These are phyloP conservation scores for Alternaria viburni DNA, from an alignment of 2,329 filamentous ascomycete genomes.

Conservation along the genomic window DNA sequence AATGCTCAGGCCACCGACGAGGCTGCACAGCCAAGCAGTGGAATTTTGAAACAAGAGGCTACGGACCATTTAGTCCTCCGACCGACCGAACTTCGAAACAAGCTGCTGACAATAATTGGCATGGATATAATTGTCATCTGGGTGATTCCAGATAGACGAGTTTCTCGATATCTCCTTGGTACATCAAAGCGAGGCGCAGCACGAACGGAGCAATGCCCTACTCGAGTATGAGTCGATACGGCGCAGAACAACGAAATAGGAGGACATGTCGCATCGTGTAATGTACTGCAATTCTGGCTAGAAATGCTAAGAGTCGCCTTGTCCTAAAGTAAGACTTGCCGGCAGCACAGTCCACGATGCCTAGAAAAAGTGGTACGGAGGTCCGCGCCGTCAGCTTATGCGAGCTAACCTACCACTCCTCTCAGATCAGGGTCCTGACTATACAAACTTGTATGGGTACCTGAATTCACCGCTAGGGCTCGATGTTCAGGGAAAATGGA, in stretches of 20 bases:
- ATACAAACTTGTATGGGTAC: background rate
- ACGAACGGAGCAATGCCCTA: background rate
- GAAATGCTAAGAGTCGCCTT: background rate
- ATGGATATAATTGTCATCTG: background rate
- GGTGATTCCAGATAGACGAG: background rate
- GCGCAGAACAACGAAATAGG: background rate
- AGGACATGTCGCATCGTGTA: background rate
- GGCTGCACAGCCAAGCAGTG: background rate
- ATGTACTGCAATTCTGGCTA: background rate
- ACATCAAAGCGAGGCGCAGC: background rate
- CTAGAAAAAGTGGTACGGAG: conserved; percentile 12
- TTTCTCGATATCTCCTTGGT: background rate
- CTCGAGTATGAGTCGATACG: background rate
- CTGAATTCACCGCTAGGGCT: background rate
- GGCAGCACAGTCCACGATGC: conserved; percentile 11
- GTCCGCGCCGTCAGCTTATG: background rate
- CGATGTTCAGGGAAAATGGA: conserved; percentile 28
- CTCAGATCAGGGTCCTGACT: background rate
- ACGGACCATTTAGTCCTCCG: background rate
- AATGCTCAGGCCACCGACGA: background rate
- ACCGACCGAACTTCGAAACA: background rate
- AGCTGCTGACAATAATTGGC: background rate
- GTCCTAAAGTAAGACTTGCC: background rate
- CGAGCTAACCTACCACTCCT: background rate
- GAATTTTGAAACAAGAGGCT: background rate